A percentile compares a stretch with the other conserved stretches of the same genome.
These are phyloP conservation scores for Mycena galopus DNA, from an alignment of 768 basidiomycete genomes.

Conservation along the genomic window DNA sequence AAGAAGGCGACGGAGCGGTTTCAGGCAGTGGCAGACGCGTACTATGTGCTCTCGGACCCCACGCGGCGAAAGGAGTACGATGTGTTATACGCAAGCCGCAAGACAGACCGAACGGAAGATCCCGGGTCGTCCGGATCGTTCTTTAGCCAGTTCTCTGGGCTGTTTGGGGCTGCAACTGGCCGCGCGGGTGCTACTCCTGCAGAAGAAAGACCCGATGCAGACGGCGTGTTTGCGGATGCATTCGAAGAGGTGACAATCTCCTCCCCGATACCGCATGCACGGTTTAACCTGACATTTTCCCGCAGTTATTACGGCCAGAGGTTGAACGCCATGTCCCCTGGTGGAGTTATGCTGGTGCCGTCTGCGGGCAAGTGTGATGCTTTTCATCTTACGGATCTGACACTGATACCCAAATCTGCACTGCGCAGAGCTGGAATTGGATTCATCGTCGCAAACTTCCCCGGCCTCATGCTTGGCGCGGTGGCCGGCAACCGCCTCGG, in stretches of 20 bases:
- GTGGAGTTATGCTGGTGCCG: conserved; percentile 60
- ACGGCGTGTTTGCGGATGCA: conserved; percentile 88
- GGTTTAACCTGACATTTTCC: not conserved
- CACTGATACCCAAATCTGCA: conserved; percentile 58
- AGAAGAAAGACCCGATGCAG: conserved; percentile 75
- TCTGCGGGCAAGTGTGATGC: conserved; percentile 61
- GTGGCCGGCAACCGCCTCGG: conserved; percentile 92
- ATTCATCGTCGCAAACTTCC: conserved; percentile 81
- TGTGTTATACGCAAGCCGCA: conserved; percentile 67
- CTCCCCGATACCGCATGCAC: conserved; percentile 34
- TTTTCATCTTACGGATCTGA: conserved; percentile 40
- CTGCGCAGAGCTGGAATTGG: conserved; percentile 69
- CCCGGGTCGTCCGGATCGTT: conserved; percentile 80
- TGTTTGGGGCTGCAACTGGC: conserved; percentile 66
- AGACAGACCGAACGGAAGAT: conserved; percentile 66
- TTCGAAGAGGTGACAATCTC: conserved; percentile 90
- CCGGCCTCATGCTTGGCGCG: conserved; percentile 88
- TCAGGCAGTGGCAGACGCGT: conserved; percentile 94
- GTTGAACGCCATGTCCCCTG: conserved; percentile 77
- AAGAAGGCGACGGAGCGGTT: conserved; percentile 85
- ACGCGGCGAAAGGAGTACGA: conserved; percentile 82
- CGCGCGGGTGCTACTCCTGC: conserved; percentile 42
- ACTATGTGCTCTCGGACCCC: conserved; percentile 91
- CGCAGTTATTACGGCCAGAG: conserved; percentile 83
- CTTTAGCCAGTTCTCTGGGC: conserved; percentile 80